Evolutionary conservation across 805 yeast species (phyloP).

Genomic region (Kodamaea laetipori): DNA sequence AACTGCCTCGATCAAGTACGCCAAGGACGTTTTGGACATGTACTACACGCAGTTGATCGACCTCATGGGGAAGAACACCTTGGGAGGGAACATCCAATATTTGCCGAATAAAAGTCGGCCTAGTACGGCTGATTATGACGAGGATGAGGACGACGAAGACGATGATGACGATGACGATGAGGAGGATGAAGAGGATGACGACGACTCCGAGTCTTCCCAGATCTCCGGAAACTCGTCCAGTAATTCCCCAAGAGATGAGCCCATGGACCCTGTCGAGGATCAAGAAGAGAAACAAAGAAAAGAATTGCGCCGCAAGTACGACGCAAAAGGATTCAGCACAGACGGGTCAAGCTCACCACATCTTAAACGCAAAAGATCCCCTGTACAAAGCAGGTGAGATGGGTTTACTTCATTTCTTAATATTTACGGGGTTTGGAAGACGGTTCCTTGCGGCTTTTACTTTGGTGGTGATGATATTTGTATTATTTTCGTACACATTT

Average conservation of each 20-base stretch:
- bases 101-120: slow-evolving; percentile 14
- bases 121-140: slow-evolving; percentile 12
- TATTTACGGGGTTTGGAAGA: slow-evolving; percentile 1
- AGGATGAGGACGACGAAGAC: slow-evolving; percentile 14
- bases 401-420: slow-evolving; percentile 1
- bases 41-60: slow-evolving; percentile 43
- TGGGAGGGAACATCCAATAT: slow-evolving; percentile 10
- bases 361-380: slow-evolving; percentile 19
- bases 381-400: background rate
- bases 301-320: slow-evolving; percentile 14
- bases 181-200: slow-evolving; percentile 17
- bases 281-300: slow-evolving; percentile 9
- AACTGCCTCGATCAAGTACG: slow-evolving; percentile 28
- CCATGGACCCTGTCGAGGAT: slow-evolving; percentile 8
- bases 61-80: slow-evolving; percentile 41
- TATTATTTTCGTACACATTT: slow-evolving; percentile 2
- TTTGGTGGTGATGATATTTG: background rate
- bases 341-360: slow-evolving; percentile 35
- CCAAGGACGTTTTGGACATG: slow-evolving; percentile 41
- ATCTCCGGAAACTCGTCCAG: slow-evolving; percentile 8
- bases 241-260: slow-evolving; percentile 10
- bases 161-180: slow-evolving; percentile 17
- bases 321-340: slow-evolving; percentile 22
- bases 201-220: slow-evolving; percentile 15
- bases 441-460: background rate